phyloP scores from a whole-genome alignment of 371 early-diverging fungal species.

The Rhizopus delemar region DNA sequence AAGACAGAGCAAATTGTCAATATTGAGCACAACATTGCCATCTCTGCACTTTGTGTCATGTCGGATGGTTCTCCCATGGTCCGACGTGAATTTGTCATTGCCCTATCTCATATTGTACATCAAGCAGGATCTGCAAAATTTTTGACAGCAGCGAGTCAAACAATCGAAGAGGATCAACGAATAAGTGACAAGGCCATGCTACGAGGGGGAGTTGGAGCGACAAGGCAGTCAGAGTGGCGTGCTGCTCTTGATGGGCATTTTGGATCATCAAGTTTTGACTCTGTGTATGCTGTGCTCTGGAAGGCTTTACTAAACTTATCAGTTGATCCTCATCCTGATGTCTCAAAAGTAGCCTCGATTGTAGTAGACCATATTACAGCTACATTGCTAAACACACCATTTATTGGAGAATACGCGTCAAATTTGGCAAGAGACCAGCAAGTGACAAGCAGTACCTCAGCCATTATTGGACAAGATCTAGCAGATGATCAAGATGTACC shows the following conservation, averaged over 20 bases:
- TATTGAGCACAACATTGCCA: conserved; percentile 70
- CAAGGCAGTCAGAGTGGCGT: conserved; percentile 36
- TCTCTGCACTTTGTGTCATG: conserved; percentile 62
- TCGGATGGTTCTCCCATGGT: conserved; percentile 85
- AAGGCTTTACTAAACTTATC: conserved; percentile 77
- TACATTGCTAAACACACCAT: conserved; percentile 43
- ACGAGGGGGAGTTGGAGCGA: conserved; percentile 12
- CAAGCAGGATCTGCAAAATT: conserved; percentile 62
- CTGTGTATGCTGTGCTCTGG: conserved; percentile 73
- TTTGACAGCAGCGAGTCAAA: conserved; percentile 65
- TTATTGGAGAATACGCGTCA: conserved; percentile 43
- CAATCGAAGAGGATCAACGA: conserved; percentile 59
- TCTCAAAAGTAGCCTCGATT: conserved; percentile 61
- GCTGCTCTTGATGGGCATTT: conserved; percentile 33
- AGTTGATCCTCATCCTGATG: conserved; percentile 76
- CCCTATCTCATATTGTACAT: conserved; percentile 68
- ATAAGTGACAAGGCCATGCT: conserved; percentile 20
- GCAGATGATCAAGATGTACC: conserved; percentile 8
- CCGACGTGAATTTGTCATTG: conserved; percentile 77
- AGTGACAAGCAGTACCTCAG: not conserved
- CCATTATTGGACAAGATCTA: conserved; percentile 17
- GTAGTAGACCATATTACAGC: conserved; percentile 78
- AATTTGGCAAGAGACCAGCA: conserved; percentile 38
- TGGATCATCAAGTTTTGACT: conserved; percentile 47
- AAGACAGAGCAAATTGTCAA: conserved; percentile 73